Conservation (phyloP, 148 eudicot species). For the Talinum fruticosum region DNA sequence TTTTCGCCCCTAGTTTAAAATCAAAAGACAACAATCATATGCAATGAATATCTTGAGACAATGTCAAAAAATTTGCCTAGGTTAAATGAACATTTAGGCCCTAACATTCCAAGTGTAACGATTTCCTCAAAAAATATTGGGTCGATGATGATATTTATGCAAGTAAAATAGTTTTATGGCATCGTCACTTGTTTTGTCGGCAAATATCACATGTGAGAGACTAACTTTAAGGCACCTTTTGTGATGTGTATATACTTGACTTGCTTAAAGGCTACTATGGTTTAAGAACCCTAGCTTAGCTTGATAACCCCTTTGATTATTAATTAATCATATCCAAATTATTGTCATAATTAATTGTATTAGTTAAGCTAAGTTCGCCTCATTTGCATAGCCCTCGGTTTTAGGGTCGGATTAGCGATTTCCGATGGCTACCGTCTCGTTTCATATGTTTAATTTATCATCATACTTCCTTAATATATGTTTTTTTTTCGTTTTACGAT, state of each 20-base stretch:
- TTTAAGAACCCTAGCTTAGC: slow-evolving; percentile 1
- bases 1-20: background rate
- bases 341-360: background rate
- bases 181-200: slow-evolving; percentile 15
- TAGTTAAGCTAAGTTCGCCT: background rate
- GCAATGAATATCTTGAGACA: background rate
- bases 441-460: too few species aligned
- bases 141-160: slow-evolving; percentile 1
- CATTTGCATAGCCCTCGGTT: background rate
- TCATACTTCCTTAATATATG: too few species aligned
- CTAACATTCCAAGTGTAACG: background rate
- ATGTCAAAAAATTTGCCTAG: background rate
- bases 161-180: background rate
- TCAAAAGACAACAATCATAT: background rate
- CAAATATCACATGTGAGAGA: slow-evolving; percentile 20
- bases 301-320: background rate
- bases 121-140: slow-evolving; percentile 3
- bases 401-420: background rate
- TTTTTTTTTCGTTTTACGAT: too few species aligned
- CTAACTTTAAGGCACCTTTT: slow-evolving; percentile 20
- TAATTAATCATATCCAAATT: background rate
- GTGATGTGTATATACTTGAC: slow-evolving; percentile 8
- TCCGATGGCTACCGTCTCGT: background rate
- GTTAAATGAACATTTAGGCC: slow-evolving; percentile 3
- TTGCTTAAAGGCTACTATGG: slow-evolving; percentile 2